Evolutionary conservation across 2,329 filamentous ascomycete species (phyloP), one percentile per base, ranked within the genome.

Genomic region (Fusarium paranaense): DNA sequence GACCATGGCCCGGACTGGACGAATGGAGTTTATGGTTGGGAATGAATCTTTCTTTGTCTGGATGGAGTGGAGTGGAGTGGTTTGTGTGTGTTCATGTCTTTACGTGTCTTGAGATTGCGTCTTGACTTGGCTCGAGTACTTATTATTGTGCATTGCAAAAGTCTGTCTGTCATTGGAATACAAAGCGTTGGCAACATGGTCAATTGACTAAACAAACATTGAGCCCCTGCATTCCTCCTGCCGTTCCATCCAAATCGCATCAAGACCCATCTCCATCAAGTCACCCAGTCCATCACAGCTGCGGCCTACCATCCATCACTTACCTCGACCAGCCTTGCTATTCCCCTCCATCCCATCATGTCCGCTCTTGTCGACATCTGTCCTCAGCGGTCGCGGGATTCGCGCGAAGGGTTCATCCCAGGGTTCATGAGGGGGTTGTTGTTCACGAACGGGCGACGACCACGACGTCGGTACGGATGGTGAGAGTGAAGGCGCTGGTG

Each of bases 401-500:
- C 40, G 20, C 11, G 40, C 13, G 40, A 56, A 8, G 69, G 59
- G 47, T 20, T 58, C 14, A 58, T 16, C 13, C 20, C 47, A 8
- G 69, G 59, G 47, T 20, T 58, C 22, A 58, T 27, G 13, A 32
- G 20, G 1, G 40, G 32, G 25, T 56, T 65, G 25, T 30, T 42
- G 25, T 30, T 37, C 5, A 52, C 33, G 10, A 56, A 11, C 5
- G 67, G 45, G 47, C 58, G 64, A 4, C 70, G 69, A 16, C 22
- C 57, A n/a, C 67, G 72, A 54, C 76, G 70, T 5, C 70, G 68
- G 38, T 78, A 78, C 6, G 75, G 74, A 50, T 78, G 73, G 40
- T 76, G 62, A 2, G 67, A 70, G 54, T 76, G 63, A 57, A 76
- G 67, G 18, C 76, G 72, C 25, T 75, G 76, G n/a, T 78, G 72